Conservation (phyloP, 164 flowering plant species). For the Magnolia kwangsiensis region DNA sequence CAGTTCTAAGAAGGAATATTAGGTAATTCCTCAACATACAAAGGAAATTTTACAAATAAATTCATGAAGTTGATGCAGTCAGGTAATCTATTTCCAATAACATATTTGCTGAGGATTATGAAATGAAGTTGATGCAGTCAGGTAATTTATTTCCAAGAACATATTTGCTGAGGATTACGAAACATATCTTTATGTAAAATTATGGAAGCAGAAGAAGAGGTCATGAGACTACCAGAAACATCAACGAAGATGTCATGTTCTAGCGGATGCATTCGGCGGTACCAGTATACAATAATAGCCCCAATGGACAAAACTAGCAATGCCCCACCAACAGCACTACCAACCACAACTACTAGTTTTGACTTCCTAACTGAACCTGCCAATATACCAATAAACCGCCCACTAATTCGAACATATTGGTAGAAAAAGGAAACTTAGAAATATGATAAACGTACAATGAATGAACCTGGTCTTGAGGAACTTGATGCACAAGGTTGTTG, state of each 20-base stretch:
- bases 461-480: slow-evolving; percentile 43
- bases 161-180: not conserved
- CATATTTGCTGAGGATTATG: not conserved
- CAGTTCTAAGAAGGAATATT: not conserved
- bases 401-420: not conserved
- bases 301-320: slow-evolving; percentile 45
- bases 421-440: slow-evolving; percentile 1
- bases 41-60: not conserved
- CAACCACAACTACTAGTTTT: slow-evolving; percentile 28
- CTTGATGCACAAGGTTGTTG: slow-evolving; percentile 62
- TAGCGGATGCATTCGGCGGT: slow-evolving; percentile 24
- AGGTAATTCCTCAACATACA: not conserved
- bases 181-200: not conserved
- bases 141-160: not conserved
- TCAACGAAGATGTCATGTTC: slow-evolving; percentile 62
- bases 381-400: slow-evolving; percentile 3
- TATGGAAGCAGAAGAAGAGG: not conserved
- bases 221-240: slow-evolving; percentile 52
- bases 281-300: slow-evolving; percentile 37
- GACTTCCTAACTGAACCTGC: slow-evolving; percentile 48
- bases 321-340: slow-evolving; percentile 44
- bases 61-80: not conserved
- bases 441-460: not conserved
- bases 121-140: not conserved
- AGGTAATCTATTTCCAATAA: not conserved